Conservation (phyloP, 192 early-diverging fungal species). For the Gonapodya prolifera region DNA sequence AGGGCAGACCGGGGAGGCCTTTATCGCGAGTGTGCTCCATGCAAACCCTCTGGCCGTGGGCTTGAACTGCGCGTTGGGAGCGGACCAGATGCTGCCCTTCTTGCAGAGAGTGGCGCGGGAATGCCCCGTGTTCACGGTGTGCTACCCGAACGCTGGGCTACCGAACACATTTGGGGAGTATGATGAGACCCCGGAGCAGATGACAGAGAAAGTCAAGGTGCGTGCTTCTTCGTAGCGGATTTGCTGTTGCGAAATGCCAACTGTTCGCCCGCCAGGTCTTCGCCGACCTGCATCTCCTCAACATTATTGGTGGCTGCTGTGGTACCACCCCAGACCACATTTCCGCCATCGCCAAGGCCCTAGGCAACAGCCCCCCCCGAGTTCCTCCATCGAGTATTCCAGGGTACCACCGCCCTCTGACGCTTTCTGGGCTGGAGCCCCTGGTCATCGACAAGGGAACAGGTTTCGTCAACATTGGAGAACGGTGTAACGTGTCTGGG, state of each 20-base stretch:
- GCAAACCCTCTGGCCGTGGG: constrained; percentile 78
- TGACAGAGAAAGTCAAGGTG: constrained; percentile 80
- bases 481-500: constrained; percentile 93
- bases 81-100: constrained; percentile 92
- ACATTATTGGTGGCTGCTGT: constrained; percentile 95
- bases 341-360: too few species aligned
- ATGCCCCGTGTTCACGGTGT: constrained; percentile 66
- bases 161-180: constrained; percentile 97
- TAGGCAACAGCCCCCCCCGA: too few species aligned
- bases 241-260: too few species aligned
- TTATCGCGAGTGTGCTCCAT: constrained; percentile 73
- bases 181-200: constrained; percentile 73
- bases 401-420: constrained; percentile 56
- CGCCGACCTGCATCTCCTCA: constrained; percentile 81
- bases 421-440: constrained; percentile 75
- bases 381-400: too few species aligned
- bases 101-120: constrained; percentile 79
- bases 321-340: constrained; percentile 94
- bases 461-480: constrained; percentile 89
- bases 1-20: constrained; percentile 94
- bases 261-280: too few species aligned
- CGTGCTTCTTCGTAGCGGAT: too few species aligned
- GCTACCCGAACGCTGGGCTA: constrained; percentile 93
- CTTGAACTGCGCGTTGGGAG: constrained; percentile 66
- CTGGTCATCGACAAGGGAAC: constrained; percentile 64